Conservation (phyloP, 495 filamentous ascomycete genomes). For the Penicillium robsamsonii region DNA sequence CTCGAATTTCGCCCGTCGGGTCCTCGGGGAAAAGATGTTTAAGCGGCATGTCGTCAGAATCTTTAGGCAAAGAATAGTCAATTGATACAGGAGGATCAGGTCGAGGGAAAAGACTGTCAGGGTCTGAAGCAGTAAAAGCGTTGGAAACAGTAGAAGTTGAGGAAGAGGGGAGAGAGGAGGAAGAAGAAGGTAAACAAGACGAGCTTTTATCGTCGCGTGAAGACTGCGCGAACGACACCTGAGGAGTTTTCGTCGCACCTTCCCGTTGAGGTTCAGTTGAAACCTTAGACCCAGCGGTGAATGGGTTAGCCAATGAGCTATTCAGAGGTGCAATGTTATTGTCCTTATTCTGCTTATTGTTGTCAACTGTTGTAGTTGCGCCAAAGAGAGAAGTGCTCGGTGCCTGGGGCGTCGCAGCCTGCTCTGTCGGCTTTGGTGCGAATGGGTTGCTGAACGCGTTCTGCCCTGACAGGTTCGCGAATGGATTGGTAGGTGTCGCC, state of each 20-base stretch:
- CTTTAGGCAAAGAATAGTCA: neutral
- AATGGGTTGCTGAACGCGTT: slow-evolving; percentile 8
- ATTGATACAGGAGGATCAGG: neutral
- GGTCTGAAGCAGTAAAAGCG: slow-evolving; percentile 2
- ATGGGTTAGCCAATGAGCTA: neutral
- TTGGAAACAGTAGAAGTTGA: slow-evolving; percentile 11
- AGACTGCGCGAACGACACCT: neutral
- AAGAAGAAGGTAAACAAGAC: slow-evolving; percentile 9
- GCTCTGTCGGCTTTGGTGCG: slow-evolving; percentile 8
- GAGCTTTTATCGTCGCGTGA: neutral
- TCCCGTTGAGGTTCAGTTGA: neutral
- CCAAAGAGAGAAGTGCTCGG: slow-evolving; percentile 13
- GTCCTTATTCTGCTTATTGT: neutral
- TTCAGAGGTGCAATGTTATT: neutral
- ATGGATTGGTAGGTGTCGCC: slow-evolving; percentile 4
- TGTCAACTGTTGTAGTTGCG: neutral
- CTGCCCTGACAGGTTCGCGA: slow-evolving; percentile 5
- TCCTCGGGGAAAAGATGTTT: slow-evolving; percentile 18
- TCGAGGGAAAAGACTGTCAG: slow-evolving; percentile 9
- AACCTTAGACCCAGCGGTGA: neutral
- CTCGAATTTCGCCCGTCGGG: neutral
- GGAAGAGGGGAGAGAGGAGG: neutral
- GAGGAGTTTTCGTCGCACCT: neutral
- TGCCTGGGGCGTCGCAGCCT: slow-evolving; percentile 1
- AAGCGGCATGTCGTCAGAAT: slow-evolving; percentile 4